Evolutionary conservation across 1,139 yeast genomes (phyloP).

Genomic region (Meyerozyma elateridarum): DNA sequence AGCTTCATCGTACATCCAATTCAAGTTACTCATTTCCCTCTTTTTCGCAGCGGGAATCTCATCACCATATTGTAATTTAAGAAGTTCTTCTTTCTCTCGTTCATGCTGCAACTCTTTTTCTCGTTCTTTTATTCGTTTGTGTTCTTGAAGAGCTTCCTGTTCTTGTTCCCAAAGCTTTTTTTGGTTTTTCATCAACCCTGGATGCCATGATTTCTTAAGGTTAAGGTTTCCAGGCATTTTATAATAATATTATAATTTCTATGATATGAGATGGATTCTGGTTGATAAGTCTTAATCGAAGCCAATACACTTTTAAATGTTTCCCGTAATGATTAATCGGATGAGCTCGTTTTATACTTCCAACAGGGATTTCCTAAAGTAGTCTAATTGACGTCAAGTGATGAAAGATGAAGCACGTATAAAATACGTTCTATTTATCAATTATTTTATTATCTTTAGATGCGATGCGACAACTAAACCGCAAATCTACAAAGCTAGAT

Average conservation of each 20-base stretch:
- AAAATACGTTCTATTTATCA: no score
- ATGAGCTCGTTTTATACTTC: background rate
- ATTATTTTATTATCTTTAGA: no score
- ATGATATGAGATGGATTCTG: no score
- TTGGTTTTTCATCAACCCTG: constrained; percentile 79
- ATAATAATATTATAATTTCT: no score
- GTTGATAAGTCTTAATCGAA: no score
- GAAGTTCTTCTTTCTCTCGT: constrained; percentile 56
- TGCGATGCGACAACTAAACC: no score
- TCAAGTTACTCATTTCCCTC: constrained; percentile 28
- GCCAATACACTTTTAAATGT: no score
- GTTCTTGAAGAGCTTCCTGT: constrained; percentile 70
- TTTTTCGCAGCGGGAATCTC: constrained; percentile 26
- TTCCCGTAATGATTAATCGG: background rate
- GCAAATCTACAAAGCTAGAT: background rate
- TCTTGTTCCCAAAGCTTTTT: constrained; percentile 83
- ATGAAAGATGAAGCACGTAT: no score
- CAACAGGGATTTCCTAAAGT: background rate
- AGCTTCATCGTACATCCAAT: constrained; percentile 81
- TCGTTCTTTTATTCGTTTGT: constrained; percentile 59
- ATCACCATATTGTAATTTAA: constrained; percentile 46
- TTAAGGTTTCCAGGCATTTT: constrained; percentile 84
- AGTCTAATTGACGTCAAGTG: no score
- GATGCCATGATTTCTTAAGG: constrained; percentile 94
- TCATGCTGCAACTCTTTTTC: constrained; percentile 63